Base-by-base conservation (phyloP, 2,329 filamentous ascomycete genomes). In the Hymenotorrendiella dingleyae region DNA sequence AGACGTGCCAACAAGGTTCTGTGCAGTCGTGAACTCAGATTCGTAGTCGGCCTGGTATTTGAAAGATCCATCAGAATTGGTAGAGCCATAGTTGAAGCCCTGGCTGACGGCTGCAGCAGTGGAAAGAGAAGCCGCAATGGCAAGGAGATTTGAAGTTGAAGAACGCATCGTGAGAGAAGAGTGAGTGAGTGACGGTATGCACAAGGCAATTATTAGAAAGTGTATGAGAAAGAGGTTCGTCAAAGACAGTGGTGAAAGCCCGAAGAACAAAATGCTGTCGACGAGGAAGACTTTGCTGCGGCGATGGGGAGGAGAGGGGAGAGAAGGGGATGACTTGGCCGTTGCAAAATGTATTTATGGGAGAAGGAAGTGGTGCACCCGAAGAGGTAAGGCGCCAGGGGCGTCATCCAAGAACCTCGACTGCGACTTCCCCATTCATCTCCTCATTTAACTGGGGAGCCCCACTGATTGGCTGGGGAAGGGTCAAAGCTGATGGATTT, bases 1-100 rank as follows among this genome's bases (percentile, higher is more conserved):
- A 17, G 71, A 66, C 41, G 82, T 80, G 33, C 81, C 82, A 17
- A 71, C 68, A 12, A 90, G 77, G 38, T 67, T 68, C 53, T 79
- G 72, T 21, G 84, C 82, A 3, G 73, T 68, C 41, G 70, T 78
- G 71, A 90, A 89, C 61, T 84, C 79, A 48, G 70, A 65, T 64
- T 84, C 75, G 62, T 82, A 90, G 60, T 86, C 80, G 10, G 70
- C 55, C 57, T 84, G 74, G 40, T 56, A 54, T 67, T 85, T 84
- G 58, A 71, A 64, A 24, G 71, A 64, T 36, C 80, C 74, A 55
- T 78, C 75, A 36, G 71, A 74, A 58, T 80, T 79, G 46, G 50
- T 72, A 76, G 73, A 87, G 87, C 65, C 85, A 77, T 56, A 73
- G 67, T 68, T 85, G 77, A 64, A 84, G 54, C 85, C 85, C 49